Conservation (phyloP, 371 early-diverging fungal genomes). For the Smittium culicis region DNA sequence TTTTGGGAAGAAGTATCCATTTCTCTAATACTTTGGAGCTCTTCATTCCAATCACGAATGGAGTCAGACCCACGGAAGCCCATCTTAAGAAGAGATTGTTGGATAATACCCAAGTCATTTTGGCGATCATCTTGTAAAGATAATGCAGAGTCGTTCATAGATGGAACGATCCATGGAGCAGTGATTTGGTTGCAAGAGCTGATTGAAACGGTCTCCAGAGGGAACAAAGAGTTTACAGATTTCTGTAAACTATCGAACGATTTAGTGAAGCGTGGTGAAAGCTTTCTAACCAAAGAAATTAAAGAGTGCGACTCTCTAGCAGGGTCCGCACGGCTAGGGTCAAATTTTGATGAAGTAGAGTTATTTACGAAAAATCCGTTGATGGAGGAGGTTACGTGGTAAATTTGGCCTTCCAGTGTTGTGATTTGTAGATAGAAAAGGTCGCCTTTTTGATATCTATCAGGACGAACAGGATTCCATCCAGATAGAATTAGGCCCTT, state of each 20-base stretch:
- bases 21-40: constrained; percentile 76
- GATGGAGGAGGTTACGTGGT: constrained; percentile 72
- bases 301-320: constrained; percentile 49
- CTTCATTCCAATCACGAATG: constrained; percentile 92
- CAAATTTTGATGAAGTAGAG: constrained; percentile 56
- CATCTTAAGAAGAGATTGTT: constrained; percentile 19
- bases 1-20: constrained; percentile 41
- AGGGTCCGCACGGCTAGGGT: constrained; percentile 42
- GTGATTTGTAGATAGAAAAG: constrained; percentile 66
- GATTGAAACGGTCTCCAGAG: constrained; percentile 60
- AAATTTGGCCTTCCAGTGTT: constrained; percentile 64
- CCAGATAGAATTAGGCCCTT: constrained; percentile 62
- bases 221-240: constrained; percentile 50
- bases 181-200: constrained; percentile 47
- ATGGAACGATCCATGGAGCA: constrained; percentile 65
- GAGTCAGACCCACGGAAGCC: constrained; percentile 44
- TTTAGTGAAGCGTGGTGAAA: constrained; percentile 54
- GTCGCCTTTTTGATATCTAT: constrained; percentile 64
- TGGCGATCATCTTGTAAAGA: background rate
- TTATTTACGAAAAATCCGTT: constrained; percentile 78
- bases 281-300: constrained; percentile 46
- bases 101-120: constrained; percentile 19
- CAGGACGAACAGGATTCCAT: constrained; percentile 82
- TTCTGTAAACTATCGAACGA: constrained; percentile 53
- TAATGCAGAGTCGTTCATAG: background rate